phyloP scores from a whole-genome alignment of 1,284 basidiomycete species.

The Sporisorium exsertum region DNA sequence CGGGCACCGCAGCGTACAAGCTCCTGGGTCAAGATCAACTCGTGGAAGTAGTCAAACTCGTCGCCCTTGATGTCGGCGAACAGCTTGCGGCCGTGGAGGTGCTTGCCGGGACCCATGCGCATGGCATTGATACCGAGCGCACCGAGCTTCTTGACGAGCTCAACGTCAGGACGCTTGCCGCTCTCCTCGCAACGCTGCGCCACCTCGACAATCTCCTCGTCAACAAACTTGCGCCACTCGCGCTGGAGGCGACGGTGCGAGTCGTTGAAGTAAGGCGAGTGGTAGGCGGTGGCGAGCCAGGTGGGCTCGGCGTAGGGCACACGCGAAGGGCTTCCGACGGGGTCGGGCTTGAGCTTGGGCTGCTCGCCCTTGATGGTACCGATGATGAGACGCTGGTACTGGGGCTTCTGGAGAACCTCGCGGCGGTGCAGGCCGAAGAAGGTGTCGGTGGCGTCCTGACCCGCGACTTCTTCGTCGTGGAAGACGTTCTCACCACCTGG shows the following conservation, averaged over 20 bases:
- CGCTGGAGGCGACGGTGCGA: slow-evolving; percentile 69
- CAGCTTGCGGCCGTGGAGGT: slow-evolving; percentile 82
- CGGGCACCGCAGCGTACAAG: slow-evolving; percentile 81
- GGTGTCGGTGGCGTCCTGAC: slow-evolving; percentile 67
- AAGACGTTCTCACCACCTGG: slow-evolving; percentile 68
- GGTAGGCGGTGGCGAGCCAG: slow-evolving; percentile 62
- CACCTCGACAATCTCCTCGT: slow-evolving; percentile 87
- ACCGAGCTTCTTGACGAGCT: slow-evolving; percentile 71
- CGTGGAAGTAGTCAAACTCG: slow-evolving; percentile 87
- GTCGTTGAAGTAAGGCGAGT: slow-evolving; percentile 70
- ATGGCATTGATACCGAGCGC: slow-evolving; percentile 62
- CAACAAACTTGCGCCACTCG: slow-evolving; percentile 72
- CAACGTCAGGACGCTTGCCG: slow-evolving; percentile 74
- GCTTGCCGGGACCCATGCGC: slow-evolving; percentile 78
- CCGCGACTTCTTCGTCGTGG: slow-evolving; percentile 65
- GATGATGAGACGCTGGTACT: slow-evolving; percentile 62
- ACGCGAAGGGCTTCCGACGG: slow-evolving; percentile 59
- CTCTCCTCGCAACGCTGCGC: slow-evolving; percentile 85
- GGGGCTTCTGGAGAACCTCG: slow-evolving; percentile 63
- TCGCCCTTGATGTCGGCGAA: slow-evolving; percentile 89
- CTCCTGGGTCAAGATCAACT: slow-evolving; percentile 85
- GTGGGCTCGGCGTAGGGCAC: slow-evolving; percentile 68
- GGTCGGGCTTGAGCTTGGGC: slow-evolving; percentile 60
- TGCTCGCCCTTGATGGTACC: slow-evolving; percentile 66
- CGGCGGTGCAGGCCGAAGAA: slow-evolving; percentile 69